These are phyloP conservation scores for Massarina eburnea DNA, from an alignment of 2,329 filamentous ascomycete species.

Conservation along the genomic window DNA sequence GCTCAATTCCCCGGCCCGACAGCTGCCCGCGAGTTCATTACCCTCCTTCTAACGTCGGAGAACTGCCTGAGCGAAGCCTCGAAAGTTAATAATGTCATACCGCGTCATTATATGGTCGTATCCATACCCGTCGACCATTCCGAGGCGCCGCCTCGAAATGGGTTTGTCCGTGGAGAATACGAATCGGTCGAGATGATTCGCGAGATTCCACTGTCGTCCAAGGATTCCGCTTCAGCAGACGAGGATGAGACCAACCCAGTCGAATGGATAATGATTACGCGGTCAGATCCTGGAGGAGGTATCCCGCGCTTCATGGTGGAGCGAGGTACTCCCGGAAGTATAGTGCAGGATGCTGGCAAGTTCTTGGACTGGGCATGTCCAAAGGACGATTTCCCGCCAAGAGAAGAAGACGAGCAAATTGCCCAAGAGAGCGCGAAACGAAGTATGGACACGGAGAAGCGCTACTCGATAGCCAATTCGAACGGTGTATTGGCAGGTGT, in stretches of 20 bases:
- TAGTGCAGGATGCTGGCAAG: slow-evolving; percentile 76
- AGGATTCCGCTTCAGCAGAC: slow-evolving; percentile 35
- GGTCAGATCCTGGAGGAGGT: slow-evolving; percentile 84
- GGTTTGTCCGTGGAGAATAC: slow-evolving; percentile 82
- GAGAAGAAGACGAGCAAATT: slow-evolving; percentile 36
- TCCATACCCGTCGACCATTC: slow-evolving; percentile 82
- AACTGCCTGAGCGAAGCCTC: slow-evolving; percentile 53
- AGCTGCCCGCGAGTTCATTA: slow-evolving; percentile 84
- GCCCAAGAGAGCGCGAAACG: slow-evolving; percentile 14
- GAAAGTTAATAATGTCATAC: slow-evolving; percentile 44
- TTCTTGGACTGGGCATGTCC: slow-evolving; percentile 77
- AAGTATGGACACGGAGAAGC: slow-evolving; percentile 17
- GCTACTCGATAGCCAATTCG: slow-evolving; percentile 30
- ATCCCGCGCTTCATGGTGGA: slow-evolving; percentile 93
- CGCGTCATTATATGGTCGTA: slow-evolving; percentile 79
- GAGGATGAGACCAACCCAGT: slow-evolving; percentile 62
- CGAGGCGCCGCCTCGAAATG: slow-evolving; percentile 67
- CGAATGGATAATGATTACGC: slow-evolving; percentile 92
- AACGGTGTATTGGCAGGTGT: slow-evolving; percentile 43
- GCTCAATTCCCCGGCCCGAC: slow-evolving; percentile 90
- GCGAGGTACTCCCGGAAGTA: slow-evolving; percentile 78
- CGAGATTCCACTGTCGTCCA: slow-evolving; percentile 66
- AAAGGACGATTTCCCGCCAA: slow-evolving; percentile 46
- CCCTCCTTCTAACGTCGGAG: slow-evolving; percentile 70
- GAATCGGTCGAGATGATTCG: slow-evolving; percentile 91